Evolutionary conservation across 805 yeast genomes (phyloP).

Genomic region (Wickerhamomyces ciferrii): DNA sequence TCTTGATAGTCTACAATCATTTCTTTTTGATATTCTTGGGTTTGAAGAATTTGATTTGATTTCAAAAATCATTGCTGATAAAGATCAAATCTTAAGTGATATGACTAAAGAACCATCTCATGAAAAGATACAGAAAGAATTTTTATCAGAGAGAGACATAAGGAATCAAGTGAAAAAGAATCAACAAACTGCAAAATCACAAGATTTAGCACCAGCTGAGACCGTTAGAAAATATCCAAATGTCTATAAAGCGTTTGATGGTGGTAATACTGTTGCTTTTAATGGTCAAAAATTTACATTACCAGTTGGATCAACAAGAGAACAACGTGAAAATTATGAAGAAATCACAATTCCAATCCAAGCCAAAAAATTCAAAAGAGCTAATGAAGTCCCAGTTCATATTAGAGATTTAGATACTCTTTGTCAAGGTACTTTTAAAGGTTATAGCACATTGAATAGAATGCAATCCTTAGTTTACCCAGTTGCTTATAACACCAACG

Average conservation of each 20-base stretch:
- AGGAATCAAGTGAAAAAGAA: slow-evolving; percentile 47
- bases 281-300: slow-evolving; percentile 76
- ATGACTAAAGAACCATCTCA: slow-evolving; percentile 15
- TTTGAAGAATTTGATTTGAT: slow-evolving; percentile 82
- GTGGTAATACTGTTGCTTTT: slow-evolving; percentile 65
- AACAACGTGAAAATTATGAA: slow-evolving; percentile 59
- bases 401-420: slow-evolving; percentile 65
- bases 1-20: slow-evolving; percentile 63
- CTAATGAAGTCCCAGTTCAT: slow-evolving; percentile 43
- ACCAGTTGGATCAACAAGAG: slow-evolving; percentile 77
- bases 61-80: slow-evolving; percentile 50
- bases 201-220: slow-evolving; percentile 39
- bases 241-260: slow-evolving; percentile 69
- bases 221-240: slow-evolving; percentile 68
- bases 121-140: slow-evolving; percentile 20
- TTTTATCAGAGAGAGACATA: slow-evolving; percentile 51
- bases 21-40: slow-evolving; percentile 77
- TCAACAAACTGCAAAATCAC: slow-evolving; percentile 42
- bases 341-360: slow-evolving; percentile 81
- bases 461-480: slow-evolving; percentile 91
- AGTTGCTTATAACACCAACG: slow-evolving; percentile 88
- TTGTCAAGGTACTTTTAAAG: slow-evolving; percentile 80
- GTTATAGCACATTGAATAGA: slow-evolving; percentile 71
- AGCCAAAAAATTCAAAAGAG: slow-evolving; percentile 32
- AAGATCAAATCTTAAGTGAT: slow-evolving; percentile 23